Base-by-base conservation (phyloP, 306 rosid species). In the Aeschynomene evenia region DNA sequence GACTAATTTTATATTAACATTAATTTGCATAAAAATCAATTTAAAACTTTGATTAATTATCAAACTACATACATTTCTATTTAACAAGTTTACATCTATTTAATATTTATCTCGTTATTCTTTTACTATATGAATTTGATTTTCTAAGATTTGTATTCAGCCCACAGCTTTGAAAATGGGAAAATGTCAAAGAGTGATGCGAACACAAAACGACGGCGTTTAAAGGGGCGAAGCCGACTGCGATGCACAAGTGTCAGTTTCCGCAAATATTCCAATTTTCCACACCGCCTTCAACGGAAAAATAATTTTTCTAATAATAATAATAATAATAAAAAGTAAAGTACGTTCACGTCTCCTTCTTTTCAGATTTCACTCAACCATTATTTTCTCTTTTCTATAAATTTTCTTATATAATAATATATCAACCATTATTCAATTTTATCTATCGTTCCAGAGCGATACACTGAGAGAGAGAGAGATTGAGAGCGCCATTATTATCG, bases 231-330 rank as follows among this genome's bases (percentile, higher is more conserved):
- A 20, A 26, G 31, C 70, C 53, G 58, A 72, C 78, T 50, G 53
- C 59, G n/a, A 34, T 34, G 22, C 55, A 5, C 7, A 0, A 54
- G 55, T 43, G 78, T 78, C 73, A 64, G 57, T 51, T 12, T 57
- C 59, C 37, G 21, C 57, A 51, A n/a, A n/a, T n/a, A n/a, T n/a
- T n/a, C n/a, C n/a, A n/a, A 5, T 6, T 13, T 37, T 65, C 70
- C 74, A 78, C 82, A 78, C 82, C 70, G 78, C 52, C 66, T 66
- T 78, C 78, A 49, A 72, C 74, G 70, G 70, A 66, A 78, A 72
- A 78, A 28, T 3, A 28, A 28, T n/a, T n/a, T n/a, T n/a, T n/a
- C n/a, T n/a, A n/a, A n/a, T n/a, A n/a, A n/a, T n/a, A 1, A 1
- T 3, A 28, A 28, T 4, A 1, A 28, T 1, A 10, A 8, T 13